Conservation (phyloP, 2,329 filamentous ascomycete genomes). For the Microascus cirrosus region DNA sequence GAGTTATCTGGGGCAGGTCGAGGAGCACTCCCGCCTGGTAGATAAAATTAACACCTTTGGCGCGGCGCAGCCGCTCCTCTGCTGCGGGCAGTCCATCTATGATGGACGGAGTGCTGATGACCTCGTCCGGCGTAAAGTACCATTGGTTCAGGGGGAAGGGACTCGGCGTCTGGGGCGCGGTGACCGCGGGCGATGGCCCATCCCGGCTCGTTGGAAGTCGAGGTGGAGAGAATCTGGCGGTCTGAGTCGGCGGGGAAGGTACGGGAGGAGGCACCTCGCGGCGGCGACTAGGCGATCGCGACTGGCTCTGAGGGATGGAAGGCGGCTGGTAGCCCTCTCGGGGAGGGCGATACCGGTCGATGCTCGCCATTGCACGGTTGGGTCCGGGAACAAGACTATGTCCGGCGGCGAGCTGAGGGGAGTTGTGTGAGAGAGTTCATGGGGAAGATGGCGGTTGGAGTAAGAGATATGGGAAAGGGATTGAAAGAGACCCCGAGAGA, state of each 20-base stretch:
- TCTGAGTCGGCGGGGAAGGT: constrained; percentile 47
- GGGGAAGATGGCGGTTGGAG: neutral
- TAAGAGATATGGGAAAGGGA: neutral
- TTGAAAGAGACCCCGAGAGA: neutral
- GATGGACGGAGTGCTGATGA: constrained; percentile 72
- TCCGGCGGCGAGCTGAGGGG: neutral
- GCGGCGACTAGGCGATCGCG: constrained; percentile 37
- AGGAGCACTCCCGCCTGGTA: constrained; percentile 87
- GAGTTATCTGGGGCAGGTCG: constrained; percentile 81
- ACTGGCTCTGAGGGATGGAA: constrained; percentile 28
- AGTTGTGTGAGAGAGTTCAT: neutral
- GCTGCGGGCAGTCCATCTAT: constrained; percentile 66
- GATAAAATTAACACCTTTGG: constrained; percentile 95
- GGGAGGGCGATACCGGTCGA: constrained; percentile 46
- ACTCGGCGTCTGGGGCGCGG: constrained; percentile 23
- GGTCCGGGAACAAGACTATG: neutral
- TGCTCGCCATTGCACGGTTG: constrained; percentile 38
- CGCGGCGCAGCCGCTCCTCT: constrained; percentile 69
- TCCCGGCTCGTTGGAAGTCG: constrained; percentile 30
- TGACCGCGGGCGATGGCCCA: constrained; percentile 27
- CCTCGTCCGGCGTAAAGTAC: constrained; percentile 78
- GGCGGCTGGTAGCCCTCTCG: constrained; percentile 48
- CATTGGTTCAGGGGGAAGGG: constrained; percentile 53
- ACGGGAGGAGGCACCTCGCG: constrained; percentile 49
- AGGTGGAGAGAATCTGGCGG: constrained; percentile 43